Evolutionary conservation across 179 eudicot species (phyloP), one percentile per base, ranked within the genome.

Genomic region (Drosera spatulata): DNA sequence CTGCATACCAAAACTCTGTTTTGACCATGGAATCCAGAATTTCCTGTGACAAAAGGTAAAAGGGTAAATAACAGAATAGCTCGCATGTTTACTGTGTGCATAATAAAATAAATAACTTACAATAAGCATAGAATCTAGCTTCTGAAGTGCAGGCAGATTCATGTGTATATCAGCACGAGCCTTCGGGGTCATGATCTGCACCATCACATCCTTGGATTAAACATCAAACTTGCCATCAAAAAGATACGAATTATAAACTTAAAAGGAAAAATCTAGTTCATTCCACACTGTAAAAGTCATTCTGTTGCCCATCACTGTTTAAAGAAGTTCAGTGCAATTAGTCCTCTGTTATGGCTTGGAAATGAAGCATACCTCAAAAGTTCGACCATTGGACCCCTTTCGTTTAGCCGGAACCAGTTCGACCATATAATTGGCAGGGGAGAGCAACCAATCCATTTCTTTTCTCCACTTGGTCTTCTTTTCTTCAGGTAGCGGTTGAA

Each of bases 151-250:
- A 12, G 97, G 99, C 69, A 90, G 85, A 72, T 85, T 94, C 73
- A 85, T 69, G 64, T 82, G 83, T 56, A 94, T 65, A 66, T 94
- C 99, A 39, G 80, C 75, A 66, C 99, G 97, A 71, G 88, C 91
- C 78, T 83, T 87, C 56, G 96, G 95, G 51, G 87, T 85, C 99
- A 94, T 94, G 63, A 94, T 85, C 97, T 94, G 87, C 69, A 56
- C 63, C 38, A 51, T 13, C 3, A 14, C 22, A 47, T 22, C 41
- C 37, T 2, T 43, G 13, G 44, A 59, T 5, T 2, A 58, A 58
- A 10, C 11, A 6, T 6, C 39, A n/a, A n/a, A n/a, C n/a, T n/a
- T n/a, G n/a, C n/a, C n/a, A n/a, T n/a, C n/a, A n/a, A n/a, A n/a
- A 22, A 22, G 33, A 22, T 22, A 1, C 33, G 33, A 22, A 22